phyloP scores from a whole-genome alignment of 345 rosid species.

The Gossypium bickii region DNA sequence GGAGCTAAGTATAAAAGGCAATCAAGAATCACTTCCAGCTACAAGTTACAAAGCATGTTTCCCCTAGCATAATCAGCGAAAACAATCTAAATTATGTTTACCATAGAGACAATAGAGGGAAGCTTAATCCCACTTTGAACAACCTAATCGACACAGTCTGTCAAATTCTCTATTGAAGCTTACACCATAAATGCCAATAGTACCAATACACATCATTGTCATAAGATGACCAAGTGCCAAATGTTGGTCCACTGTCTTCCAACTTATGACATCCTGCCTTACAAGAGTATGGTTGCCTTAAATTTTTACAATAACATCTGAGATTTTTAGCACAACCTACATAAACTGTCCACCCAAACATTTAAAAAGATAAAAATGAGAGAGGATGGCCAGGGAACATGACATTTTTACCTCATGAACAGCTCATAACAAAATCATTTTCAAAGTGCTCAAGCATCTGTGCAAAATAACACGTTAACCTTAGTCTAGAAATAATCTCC shows the following conservation, averaged over 20 bases:
- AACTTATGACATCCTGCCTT: not conserved
- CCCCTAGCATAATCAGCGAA: not conserved
- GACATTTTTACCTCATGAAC: not conserved
- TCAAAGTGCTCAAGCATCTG: not conserved
- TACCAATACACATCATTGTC: not conserved
- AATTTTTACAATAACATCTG: not conserved
- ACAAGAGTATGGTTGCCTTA: not conserved
- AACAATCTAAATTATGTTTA: conserved; percentile 5
- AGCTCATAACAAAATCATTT: not conserved
- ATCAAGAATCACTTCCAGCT: conserved; percentile 2
- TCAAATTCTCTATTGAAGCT: not conserved
- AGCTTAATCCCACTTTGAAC: conserved; percentile 1
- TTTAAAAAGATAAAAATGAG: not conserved
- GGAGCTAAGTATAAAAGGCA: not conserved
- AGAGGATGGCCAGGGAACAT: not conserved
- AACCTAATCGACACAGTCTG: not conserved
- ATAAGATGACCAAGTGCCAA: not conserved
- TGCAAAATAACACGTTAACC: not conserved
- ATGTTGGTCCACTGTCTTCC: not conserved
- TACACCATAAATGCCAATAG: not conserved
- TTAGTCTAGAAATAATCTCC: not conserved
- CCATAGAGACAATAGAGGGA: not conserved
- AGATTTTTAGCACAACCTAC: not conserved
- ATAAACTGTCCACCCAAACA: not conserved
- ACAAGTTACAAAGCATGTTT: not conserved